Evolutionary conservation across 2,329 filamentous ascomycete genomes (phyloP), one percentile per base, ranked within the genome.

Genomic region (Fusarium cyanostomum): DNA sequence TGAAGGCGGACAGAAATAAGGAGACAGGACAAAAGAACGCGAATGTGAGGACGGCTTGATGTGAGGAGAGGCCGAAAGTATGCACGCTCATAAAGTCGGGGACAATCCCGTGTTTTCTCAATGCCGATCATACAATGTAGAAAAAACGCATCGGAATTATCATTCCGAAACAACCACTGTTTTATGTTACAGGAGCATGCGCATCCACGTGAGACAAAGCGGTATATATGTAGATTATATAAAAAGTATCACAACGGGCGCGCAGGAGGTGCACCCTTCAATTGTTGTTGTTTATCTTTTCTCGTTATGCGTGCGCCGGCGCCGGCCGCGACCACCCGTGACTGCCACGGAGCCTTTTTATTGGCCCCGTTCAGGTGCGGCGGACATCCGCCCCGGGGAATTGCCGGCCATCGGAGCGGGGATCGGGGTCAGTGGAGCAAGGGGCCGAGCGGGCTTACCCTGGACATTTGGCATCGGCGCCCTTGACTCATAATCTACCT

Each of bases 361-460:
- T 53, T 67, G 55, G 59, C 55, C 49, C 56, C 55, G 43, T 39
- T 24, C 12, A 9, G 16, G 33, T 26, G n/a, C 18, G 26, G 43
- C 48, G 53, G 59, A 50, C 48, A 38, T 64, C 60, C 60, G 55
- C 44, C 60, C 60, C 62, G 52, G 53, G 10, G 27, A 41, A 12
- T 7, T 45, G 43, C 66, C 66, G 67, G 66, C 61, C 55, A 59
- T 69, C 67, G 66, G 67, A 64, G 67, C 52, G 66, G 57, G 52
- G 49, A 27, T 41, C 56, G 59, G 50, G 11, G 39, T 30, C 8
- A 21, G 21, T 35, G 43, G 34, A 5, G 34, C 21, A 42, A 21
- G 49, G 38, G 49, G 24, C 33, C 50, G 39, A 12, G 16, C 26
- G 10, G 21, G 35, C 43, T 51, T 64, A 64, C 62, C 62, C 62